These are phyloP conservation scores for Oryza nivara DNA, from an alignment of 176 grass and related monocot genomes.

Conservation along the genomic window DNA sequence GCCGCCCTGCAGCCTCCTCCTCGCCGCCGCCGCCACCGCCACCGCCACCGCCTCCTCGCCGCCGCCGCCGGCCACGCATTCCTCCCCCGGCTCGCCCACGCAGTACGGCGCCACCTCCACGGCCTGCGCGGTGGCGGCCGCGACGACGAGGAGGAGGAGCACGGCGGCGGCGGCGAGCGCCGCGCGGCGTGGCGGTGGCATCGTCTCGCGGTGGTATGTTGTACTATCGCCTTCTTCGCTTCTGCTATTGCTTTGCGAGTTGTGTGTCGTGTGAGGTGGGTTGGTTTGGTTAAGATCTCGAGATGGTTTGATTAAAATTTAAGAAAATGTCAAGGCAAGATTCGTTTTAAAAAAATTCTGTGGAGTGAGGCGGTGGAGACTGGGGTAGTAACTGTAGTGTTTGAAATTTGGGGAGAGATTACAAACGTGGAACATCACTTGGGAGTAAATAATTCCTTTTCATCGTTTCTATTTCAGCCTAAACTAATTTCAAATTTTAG, in stretches of 20 bases:
- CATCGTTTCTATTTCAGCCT: too few relatives aligned
- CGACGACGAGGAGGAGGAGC: slow-evolving; percentile 13
- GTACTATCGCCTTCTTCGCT: background rate
- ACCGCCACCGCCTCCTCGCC: background rate
- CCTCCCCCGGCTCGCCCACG: slow-evolving; percentile 26
- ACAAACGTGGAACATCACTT: too few relatives aligned
- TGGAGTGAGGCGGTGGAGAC: background rate
- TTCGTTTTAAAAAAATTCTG: background rate
- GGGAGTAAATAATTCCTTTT: too few relatives aligned
- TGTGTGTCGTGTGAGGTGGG: background rate
- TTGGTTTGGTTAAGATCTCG: slow-evolving; percentile 30
- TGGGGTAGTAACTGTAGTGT: background rate
- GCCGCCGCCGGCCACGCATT: slow-evolving; percentile 4
- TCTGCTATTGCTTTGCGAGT: background rate
- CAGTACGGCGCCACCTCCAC: background rate
- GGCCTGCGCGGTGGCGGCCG: background rate
- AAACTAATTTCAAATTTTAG: too few relatives aligned
- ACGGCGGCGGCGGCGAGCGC: background rate
- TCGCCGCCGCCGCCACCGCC: background rate
- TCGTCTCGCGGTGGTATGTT: background rate
- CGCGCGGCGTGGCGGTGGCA: slow-evolving; percentile 3
- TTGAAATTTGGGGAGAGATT: background rate
- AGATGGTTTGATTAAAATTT: background rate
- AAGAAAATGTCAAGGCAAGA: background rate
- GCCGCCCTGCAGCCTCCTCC: slow-evolving; percentile 41